Base-by-base conservation (phyloP, 1,139 yeast species). In the Kurtzmaniella quercitrusa region DNA sequence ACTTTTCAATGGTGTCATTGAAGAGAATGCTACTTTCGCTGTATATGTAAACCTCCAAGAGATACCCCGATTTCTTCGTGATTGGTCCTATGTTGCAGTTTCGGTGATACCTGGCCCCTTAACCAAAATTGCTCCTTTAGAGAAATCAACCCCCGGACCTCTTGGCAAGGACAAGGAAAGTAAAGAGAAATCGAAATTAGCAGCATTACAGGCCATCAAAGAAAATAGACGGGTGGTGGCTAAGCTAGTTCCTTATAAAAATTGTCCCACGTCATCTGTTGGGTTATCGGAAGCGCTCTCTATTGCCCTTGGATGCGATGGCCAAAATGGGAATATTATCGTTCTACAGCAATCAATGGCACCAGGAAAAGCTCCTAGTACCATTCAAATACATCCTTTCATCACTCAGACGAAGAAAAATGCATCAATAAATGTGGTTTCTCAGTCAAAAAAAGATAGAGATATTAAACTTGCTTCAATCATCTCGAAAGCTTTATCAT, bases 221-320 rank as follows among this genome's bases (percentile, higher is more conserved):
- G 80, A 73, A 46, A 68, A 73, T 36, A 68, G 63, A 40, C 63
- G 75, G 27, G 59, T 88, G 0, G 68, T 79, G 7, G 95, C 93
- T 0, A 69, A 65, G 39, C 59, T 85, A 2, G 68, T 77, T 0
- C 67, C 68, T 45, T 62, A 56, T 45, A 57, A 65, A 1, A 49
- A 56, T 0, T 56, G 74, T 4, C 79, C 79, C 0, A 46, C 56
- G 2, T 70, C 72, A 25, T 72, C 74, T 38, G 78, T 80, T 6
- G 85, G 82, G 0, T 54, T 89, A 14, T 82, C 95, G 0, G 55
- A 62, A 11, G 62, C 75, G 3, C 65, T 86, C 39, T 75, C 91
- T 1, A 65, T 73, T 7, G 82, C 94, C 0, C 68, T 87, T 34
- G 78, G 80, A 0, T 60, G 77, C 1, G 79, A 75, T 46, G 50